phyloP scores from a whole-genome alignment of 2,329 filamentous ascomycete genomes.

The Fusarium sp. region DNA sequence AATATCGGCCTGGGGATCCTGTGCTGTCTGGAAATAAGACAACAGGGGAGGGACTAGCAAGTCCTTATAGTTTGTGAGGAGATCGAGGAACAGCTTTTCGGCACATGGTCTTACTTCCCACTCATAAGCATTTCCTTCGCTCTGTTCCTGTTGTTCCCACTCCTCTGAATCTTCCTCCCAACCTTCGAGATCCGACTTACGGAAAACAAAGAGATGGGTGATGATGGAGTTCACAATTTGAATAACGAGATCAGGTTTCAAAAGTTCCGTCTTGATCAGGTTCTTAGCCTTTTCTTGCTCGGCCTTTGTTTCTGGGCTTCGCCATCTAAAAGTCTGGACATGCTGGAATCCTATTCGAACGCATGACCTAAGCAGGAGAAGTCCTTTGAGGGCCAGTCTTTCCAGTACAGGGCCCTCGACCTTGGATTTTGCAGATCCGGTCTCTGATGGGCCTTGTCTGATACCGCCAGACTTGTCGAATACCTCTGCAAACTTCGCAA shows the following conservation, averaged over 20 bases:
- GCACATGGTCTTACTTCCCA: conserved; percentile 93
- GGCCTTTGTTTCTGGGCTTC: conserved; percentile 77
- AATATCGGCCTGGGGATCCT: conserved; percentile 74
- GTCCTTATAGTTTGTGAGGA: conserved; percentile 88
- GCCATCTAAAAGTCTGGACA: conserved; percentile 84
- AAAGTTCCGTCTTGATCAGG: conserved; percentile 77
- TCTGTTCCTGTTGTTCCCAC: conserved; percentile 92
- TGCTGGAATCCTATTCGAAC: conserved; percentile 87
- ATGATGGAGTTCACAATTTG: conserved; percentile 88
- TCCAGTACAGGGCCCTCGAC: conserved; percentile 76
- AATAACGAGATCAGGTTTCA: conserved; percentile 80
- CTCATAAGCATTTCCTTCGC: conserved; percentile 86
- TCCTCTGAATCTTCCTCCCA: conserved; percentile 97
- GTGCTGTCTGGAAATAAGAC: conserved; percentile 83
- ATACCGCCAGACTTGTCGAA: conserved; percentile 73
- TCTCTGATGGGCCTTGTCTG: conserved; percentile 56
- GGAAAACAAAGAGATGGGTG: conserved; percentile 88
- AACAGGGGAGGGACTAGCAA: conserved; percentile 83
- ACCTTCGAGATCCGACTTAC: conserved; percentile 83
- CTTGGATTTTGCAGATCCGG: conserved; percentile 59
- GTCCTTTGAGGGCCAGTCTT: conserved; percentile 82
- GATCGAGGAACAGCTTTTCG: conserved; percentile 92
- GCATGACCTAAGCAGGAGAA: conserved; percentile 85
- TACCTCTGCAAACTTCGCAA: conserved; percentile 79
- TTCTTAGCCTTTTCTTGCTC: conserved; percentile 78